Evolutionary conservation across 1,139 yeast species (phyloP), one percentile per base, ranked within the genome.

Genomic region (Citeromyces hawaiiensis): DNA sequence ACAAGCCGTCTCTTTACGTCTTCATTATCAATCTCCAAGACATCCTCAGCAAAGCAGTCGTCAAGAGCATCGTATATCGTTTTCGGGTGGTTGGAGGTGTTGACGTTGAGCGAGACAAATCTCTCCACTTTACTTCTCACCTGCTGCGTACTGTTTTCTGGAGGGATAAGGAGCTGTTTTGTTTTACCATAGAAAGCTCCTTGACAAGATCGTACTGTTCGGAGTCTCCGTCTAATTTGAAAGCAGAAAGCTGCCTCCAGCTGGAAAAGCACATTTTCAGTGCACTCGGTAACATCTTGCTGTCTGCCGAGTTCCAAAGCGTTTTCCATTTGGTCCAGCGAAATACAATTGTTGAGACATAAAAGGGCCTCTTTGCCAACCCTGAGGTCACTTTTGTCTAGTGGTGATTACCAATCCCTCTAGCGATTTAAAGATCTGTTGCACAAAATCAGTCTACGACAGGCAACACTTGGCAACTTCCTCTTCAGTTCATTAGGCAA

Each of bases 211-310:
- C 97, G 38, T 68, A 57, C 53, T 88, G 96, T 53, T 88, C 96
- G 16, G 83, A 79, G 50, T 83, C 93, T 2, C 70, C 75, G 40
- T 77, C 83, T 31, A 82, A 61, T 2, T 57, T 56, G 11, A 66
- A 65, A 0, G 96, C 94, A 38, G 73, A 83, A 66, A 0, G 96
- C 94, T n/a, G 94, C 85, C 53, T 88, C 96, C 25, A 88, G 64
- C 55, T 88, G 97, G 47, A 80, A 83, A n/a, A 88, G 66, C 4
- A 91, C 96, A 56, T 91, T 91, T 42, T 88, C 95, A 51, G 88
- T 87, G 58, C 97, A 88, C 55, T 91, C 98, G 0, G 96, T 86
- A 14, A 91, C 97, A 63, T 91, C 98, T 56, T 91, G 98, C 56
- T 91, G 98, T 48, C 94, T 70, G 2, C 96, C 96, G 45, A 83